Evolutionary conservation across 768 basidiomycete species (phyloP).

Genomic region (Boletellus ananas): DNA sequence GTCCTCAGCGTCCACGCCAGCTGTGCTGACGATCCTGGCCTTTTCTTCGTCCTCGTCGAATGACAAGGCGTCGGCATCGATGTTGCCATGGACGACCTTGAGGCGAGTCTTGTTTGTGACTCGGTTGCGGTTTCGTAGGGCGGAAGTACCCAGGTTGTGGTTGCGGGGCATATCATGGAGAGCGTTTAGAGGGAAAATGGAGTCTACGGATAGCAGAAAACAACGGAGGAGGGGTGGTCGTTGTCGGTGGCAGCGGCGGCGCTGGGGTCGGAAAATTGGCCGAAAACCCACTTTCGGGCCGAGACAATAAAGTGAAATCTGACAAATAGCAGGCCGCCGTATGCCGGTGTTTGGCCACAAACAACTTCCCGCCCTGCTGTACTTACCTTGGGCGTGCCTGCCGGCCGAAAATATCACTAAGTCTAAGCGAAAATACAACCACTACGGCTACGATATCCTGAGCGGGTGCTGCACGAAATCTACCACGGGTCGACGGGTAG

Average conservation of each 20-base stretch:
- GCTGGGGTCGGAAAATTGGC: slow-evolving; percentile 59
- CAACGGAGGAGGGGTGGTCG: slow-evolving; percentile 33
- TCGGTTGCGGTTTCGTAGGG: slow-evolving; percentile 83
- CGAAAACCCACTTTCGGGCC: slow-evolving; percentile 58
- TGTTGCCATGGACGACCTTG: slow-evolving; percentile 74
- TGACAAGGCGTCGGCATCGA: slow-evolving; percentile 75
- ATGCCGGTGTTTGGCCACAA: slow-evolving; percentile 33
- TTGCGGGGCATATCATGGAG: slow-evolving; percentile 89
- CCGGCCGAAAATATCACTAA: slow-evolving; percentile 5
- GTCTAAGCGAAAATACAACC: slow-evolving; percentile 12
- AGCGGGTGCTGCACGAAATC: not conserved
- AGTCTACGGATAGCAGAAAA: slow-evolving; percentile 36
- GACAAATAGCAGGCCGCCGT: slow-evolving; percentile 28
- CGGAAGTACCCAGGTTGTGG: slow-evolving; percentile 70
- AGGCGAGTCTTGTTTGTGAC: slow-evolving; percentile 92
- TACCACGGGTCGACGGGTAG: not conserved
- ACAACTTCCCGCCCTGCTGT: slow-evolving; percentile 21
- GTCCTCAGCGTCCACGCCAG: slow-evolving; percentile 90
- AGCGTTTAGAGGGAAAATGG: slow-evolving; percentile 33
- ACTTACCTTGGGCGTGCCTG: slow-evolving; percentile 24
- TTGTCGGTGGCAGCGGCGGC: slow-evolving; percentile 54
- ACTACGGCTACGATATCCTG: slow-evolving; percentile 10
- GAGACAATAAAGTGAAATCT: slow-evolving; percentile 36
- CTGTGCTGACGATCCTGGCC: slow-evolving; percentile 74
- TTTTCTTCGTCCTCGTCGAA: slow-evolving; percentile 87